phyloP scores from a whole-genome alignment of 805 yeast species.

The Jamesozyma spencerorum region DNA sequence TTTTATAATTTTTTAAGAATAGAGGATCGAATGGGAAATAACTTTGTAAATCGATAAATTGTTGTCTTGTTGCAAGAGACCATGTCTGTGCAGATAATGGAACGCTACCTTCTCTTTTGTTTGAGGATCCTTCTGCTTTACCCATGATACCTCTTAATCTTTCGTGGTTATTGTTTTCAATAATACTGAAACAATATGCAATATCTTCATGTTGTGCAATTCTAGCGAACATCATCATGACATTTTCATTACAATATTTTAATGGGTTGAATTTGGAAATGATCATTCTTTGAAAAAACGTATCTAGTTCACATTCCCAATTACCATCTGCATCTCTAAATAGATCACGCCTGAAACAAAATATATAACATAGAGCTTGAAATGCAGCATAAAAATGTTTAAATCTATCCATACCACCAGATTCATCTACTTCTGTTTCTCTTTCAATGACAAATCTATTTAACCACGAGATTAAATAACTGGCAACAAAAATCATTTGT shows the following conservation, averaged over 20 bases:
- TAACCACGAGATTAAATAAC: slow-evolving; percentile 76
- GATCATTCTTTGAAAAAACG: slow-evolving; percentile 76
- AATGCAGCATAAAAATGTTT: slow-evolving; percentile 82
- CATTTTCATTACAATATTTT: slow-evolving; percentile 87
- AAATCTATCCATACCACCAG: slow-evolving; percentile 80
- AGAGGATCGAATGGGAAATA: slow-evolving; percentile 95
- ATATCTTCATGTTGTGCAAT: slow-evolving; percentile 83
- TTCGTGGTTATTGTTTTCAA: slow-evolving; percentile 71
- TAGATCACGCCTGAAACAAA: slow-evolving; percentile 72
- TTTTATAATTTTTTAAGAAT: slow-evolving; percentile 53
- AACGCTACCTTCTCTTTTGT: slow-evolving; percentile 11
- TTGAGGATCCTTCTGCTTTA: slow-evolving; percentile 10
- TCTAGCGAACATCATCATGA: slow-evolving; percentile 86
- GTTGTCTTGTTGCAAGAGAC: slow-evolving; percentile 57
- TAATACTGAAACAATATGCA: slow-evolving; percentile 87
- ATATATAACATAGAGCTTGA: slow-evolving; percentile 83
- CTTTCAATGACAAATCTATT: slow-evolving; percentile 73
- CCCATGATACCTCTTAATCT: slow-evolving; percentile 37
- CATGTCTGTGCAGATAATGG: slow-evolving; percentile 23
- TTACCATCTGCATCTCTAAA: slow-evolving; percentile 38
- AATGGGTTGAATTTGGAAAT: slow-evolving; percentile 87
- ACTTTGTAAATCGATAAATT: slow-evolving; percentile 82
- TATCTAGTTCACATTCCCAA: slow-evolving; percentile 80
- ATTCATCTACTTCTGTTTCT: slow-evolving; percentile 66
- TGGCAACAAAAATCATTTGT: slow-evolving; percentile 75